Evolutionary conservation across 768 basidiomycete genomes (phyloP).

Genomic region (Russula dissimulans): DNA sequence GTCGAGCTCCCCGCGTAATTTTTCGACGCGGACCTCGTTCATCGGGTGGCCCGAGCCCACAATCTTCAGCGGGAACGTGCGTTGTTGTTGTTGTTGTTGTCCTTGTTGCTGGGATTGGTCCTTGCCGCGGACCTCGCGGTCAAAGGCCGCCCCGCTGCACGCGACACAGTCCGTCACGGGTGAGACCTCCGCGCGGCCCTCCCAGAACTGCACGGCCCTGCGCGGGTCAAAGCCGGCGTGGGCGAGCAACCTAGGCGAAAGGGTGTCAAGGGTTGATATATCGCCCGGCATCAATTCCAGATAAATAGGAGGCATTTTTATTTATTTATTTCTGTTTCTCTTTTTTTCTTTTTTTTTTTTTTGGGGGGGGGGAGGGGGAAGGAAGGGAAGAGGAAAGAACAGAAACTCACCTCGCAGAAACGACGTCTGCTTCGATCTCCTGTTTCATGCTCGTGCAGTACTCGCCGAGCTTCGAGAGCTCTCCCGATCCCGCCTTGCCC

Average conservation of each 20-base stretch:
- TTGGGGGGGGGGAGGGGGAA: background rate
- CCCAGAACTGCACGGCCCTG: conserved; percentile 77
- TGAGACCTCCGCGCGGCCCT: conserved; percentile 37
- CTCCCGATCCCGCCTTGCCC: conserved; percentile 66
- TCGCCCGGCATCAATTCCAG: background rate
- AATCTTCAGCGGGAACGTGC: conserved; percentile 34
- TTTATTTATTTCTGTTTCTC: too few species aligned
- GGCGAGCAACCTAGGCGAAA: conserved; percentile 62
- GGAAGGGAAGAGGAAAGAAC: background rate
- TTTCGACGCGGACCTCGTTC: conserved; percentile 50
- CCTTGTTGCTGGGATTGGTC: conserved; percentile 4
- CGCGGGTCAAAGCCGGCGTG: conserved; percentile 88
- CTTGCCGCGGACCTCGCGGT: conserved; percentile 25
- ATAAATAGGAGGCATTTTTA: too few species aligned
- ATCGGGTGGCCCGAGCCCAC: conserved; percentile 60
- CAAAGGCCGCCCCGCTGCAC: background rate
- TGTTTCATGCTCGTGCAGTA: conserved; percentile 73
- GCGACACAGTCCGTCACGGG: conserved; percentile 36
- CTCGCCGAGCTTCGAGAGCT: conserved; percentile 62
- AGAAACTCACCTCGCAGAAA: conserved; percentile 59
- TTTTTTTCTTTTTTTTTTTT: background rate
- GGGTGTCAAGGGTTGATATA: background rate
- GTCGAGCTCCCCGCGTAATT: conserved; percentile 55
- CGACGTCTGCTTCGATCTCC: conserved; percentile 89
- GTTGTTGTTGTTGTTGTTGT: too few species aligned